phyloP scores from a whole-genome alignment of 441 rosid genomes.

The Croton setiger region DNA sequence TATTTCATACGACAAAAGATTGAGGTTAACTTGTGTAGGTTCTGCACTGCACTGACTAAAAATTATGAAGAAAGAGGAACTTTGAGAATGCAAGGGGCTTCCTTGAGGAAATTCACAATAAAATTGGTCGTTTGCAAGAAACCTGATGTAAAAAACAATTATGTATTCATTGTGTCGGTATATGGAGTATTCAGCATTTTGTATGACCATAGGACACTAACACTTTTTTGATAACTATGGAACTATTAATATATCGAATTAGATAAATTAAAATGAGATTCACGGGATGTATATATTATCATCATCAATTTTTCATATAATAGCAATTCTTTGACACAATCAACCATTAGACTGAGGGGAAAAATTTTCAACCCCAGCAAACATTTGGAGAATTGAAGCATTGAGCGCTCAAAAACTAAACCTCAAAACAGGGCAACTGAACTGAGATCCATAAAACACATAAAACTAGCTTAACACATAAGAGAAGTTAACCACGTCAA shows the following conservation, averaged over 20 bases:
- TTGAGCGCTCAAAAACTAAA: background rate
- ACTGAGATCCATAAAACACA: background rate
- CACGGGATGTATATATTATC: background rate
- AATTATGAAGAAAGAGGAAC: background rate
- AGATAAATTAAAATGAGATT: background rate
- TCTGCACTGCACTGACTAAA: background rate
- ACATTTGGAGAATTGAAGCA: background rate
- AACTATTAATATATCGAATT: background rate
- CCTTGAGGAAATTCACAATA: background rate
- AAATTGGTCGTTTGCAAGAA: background rate
- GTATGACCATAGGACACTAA: background rate
- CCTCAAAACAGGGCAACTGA: background rate
- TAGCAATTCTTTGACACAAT: background rate
- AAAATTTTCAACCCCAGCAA: background rate
- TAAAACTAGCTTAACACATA: background rate
- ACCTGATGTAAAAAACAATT: background rate
- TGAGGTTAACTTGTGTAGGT: slow-evolving; percentile 15
- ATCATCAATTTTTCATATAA: background rate
- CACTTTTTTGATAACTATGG: background rate
- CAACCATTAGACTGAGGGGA: too few species aligned
- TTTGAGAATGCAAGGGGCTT: background rate
- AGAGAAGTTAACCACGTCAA: background rate
- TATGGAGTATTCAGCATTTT: background rate
- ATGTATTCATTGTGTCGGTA: background rate
- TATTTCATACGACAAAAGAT: slow-evolving; percentile 33